phyloP scores from a whole-genome alignment of 2,329 filamentous ascomycete genomes.

The Monosporascus sp. region DNA sequence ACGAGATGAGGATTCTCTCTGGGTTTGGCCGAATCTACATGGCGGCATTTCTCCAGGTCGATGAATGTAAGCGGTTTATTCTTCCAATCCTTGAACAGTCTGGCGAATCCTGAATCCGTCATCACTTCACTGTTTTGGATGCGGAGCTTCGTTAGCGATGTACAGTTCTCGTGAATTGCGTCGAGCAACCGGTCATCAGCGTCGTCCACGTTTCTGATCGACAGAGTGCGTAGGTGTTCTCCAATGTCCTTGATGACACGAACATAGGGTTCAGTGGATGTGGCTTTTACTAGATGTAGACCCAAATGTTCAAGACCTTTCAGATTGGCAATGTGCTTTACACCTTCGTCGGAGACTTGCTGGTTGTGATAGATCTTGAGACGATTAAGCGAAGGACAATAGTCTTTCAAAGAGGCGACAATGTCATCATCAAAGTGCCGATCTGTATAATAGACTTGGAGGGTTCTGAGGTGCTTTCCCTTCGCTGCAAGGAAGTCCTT shows the following conservation, averaged over 20 bases:
- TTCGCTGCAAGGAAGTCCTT: constrained; percentile 59
- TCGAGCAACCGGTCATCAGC: constrained; percentile 65
- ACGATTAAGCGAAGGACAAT: constrained; percentile 63
- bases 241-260: constrained; percentile 60
- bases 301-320: constrained; percentile 67
- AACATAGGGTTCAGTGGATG: constrained; percentile 52
- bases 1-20: constrained; percentile 59
- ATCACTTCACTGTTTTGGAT: constrained; percentile 71
- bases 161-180: constrained; percentile 65
- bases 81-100: constrained; percentile 69
- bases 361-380: constrained; percentile 82
- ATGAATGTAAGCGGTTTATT: constrained; percentile 66
- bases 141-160: constrained; percentile 66
- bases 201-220: constrained; percentile 62
- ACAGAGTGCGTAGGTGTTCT: constrained; percentile 66
- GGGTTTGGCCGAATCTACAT: constrained; percentile 66
- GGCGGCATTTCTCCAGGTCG: constrained; percentile 73
- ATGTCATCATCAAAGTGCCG: constrained; percentile 71
- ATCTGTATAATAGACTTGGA: constrained; percentile 82
- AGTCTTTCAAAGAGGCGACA: constrained; percentile 53
- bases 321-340: constrained; percentile 60
- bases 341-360: constrained; percentile 58
- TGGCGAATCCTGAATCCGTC: constrained; percentile 67
- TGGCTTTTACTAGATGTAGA: constrained; percentile 57
- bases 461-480: constrained; percentile 56